Percentiles rank a stretch among this genome's conserved stretches.
These are phyloP conservation scores for Bombardia bombarda DNA, from an alignment of 495 filamentous ascomycete genomes.

Conservation along the genomic window DNA sequence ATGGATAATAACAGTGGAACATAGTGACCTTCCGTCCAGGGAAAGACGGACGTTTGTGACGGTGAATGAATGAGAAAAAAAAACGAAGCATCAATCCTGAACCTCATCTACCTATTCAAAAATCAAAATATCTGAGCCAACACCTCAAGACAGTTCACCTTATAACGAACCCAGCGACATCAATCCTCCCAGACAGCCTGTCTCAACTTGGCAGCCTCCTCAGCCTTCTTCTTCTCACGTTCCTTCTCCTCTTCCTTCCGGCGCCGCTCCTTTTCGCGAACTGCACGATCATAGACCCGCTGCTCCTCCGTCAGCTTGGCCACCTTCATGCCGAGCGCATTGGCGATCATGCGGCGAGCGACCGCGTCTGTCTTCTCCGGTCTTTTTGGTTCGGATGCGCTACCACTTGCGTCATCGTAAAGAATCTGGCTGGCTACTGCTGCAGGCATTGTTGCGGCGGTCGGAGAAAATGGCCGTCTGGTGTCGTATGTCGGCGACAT, in stretches of 20 bases:
- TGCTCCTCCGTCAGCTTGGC: constrained; percentile 83
- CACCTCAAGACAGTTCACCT: too few species aligned
- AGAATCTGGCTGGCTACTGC: background rate
- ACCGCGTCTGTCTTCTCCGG: constrained; percentile 93
- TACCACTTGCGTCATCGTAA: background rate
- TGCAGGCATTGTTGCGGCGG: constrained; percentile 7
- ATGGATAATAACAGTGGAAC: too few species aligned
- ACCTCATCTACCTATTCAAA: too few species aligned
- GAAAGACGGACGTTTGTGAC: too few species aligned
- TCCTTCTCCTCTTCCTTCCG: constrained; percentile 65
- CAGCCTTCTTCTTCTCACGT: constrained; percentile 50
- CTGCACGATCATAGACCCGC: constrained; percentile 72
- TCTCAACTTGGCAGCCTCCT: constrained; percentile 64
- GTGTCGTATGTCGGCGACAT: constrained; percentile 43
- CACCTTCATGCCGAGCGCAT: constrained; percentile 72
- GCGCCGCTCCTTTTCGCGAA: constrained; percentile 80
- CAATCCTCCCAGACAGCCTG: constrained; percentile 78
- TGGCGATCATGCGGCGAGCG: constrained; percentile 83
- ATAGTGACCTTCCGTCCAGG: too few species aligned
- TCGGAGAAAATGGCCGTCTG: constrained; percentile 24
- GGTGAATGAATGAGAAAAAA: too few species aligned
- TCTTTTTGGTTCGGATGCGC: constrained; percentile 28
- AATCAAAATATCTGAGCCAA: too few species aligned
- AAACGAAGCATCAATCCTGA: too few species aligned
- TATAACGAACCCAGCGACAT: too few species aligned